Conservation (phyloP, 805 yeast species). For the Yarrowia hollandica region DNA sequence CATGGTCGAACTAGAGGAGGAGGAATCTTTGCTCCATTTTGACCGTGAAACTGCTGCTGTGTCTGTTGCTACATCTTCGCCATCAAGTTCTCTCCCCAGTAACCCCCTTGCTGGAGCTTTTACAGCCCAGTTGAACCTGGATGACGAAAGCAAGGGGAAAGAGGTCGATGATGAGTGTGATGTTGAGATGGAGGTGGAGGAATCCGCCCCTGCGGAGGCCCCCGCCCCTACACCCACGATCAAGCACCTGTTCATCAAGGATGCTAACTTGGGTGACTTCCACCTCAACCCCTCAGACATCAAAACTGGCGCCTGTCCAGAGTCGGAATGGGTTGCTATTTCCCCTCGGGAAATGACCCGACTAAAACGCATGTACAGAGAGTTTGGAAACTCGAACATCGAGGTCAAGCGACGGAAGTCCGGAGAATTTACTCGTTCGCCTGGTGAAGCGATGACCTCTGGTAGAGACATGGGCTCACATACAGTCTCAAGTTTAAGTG, state of each 20-base stretch:
- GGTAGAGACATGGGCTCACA: not conserved
- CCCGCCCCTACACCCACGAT: slow-evolving; percentile 6
- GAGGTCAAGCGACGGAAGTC: slow-evolving; percentile 8
- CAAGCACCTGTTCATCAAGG: slow-evolving; percentile 16
- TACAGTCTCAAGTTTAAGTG: too few species aligned
- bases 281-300: slow-evolving; percentile 14
- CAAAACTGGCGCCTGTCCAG: not conserved
- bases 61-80: not conserved
- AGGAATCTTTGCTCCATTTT: not conserved
- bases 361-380: slow-evolving; percentile 21
- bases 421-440: not conserved
- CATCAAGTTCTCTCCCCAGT: not conserved
- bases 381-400: not conserved
- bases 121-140: slow-evolving; percentile 13
- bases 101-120: slow-evolving; percentile 15
- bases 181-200: not conserved
- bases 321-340: slow-evolving; percentile 13
- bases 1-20: not conserved
- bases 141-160: slow-evolving; percentile 13
- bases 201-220: not conserved
- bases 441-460: not conserved
- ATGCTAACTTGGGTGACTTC: not conserved
- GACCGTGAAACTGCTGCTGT: not conserved
- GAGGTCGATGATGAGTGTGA: not conserved
- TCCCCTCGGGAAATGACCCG: slow-evolving; percentile 6